Conservation (phyloP, 192 early-diverging fungal species). For the Linnemannia zychae region DNA sequence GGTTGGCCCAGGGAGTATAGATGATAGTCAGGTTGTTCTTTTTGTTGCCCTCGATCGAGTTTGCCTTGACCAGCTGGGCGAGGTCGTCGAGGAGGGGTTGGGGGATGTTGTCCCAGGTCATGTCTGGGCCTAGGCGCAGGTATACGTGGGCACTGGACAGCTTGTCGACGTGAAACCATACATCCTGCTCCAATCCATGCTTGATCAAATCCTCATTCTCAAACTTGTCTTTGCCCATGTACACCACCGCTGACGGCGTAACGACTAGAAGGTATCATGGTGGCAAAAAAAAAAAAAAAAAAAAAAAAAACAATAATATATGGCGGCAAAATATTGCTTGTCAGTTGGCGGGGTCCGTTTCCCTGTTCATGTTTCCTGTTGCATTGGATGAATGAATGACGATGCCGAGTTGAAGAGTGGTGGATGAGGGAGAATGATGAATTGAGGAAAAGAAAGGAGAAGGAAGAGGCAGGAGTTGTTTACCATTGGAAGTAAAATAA, state of each 20-base stretch:
- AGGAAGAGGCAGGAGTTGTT: neutral
- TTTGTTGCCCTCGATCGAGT: constrained; percentile 98
- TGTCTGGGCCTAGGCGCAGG: constrained; percentile 76
- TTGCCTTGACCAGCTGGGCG: constrained; percentile 97
- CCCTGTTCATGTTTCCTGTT: neutral
- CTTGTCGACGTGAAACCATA: constrained; percentile 99
- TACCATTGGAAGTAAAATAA: constrained; percentile 78
- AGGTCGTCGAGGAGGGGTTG: constrained; percentile 81
- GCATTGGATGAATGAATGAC: neutral
- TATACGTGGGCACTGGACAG: constrained; percentile 98
- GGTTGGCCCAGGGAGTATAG: constrained; percentile 93
- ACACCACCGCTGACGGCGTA: constrained; percentile 82
- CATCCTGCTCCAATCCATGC: constrained; percentile 94
- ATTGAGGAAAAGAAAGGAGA: neutral
- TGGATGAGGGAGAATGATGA: neutral
- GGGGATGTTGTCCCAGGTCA: constrained; percentile 88
- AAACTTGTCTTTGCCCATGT: constrained; percentile 99
- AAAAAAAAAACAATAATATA: no score
- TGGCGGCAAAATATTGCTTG: neutral
- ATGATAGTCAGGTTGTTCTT: constrained; percentile 92
- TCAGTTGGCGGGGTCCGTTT: neutral
- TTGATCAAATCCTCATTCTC: constrained; percentile 98
- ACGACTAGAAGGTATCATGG: constrained; percentile 59
- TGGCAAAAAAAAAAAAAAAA: neutral
- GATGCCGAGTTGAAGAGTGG: neutral